Conservation (phyloP, 768 basidiomycete species). For the Epithele typhae region DNA sequence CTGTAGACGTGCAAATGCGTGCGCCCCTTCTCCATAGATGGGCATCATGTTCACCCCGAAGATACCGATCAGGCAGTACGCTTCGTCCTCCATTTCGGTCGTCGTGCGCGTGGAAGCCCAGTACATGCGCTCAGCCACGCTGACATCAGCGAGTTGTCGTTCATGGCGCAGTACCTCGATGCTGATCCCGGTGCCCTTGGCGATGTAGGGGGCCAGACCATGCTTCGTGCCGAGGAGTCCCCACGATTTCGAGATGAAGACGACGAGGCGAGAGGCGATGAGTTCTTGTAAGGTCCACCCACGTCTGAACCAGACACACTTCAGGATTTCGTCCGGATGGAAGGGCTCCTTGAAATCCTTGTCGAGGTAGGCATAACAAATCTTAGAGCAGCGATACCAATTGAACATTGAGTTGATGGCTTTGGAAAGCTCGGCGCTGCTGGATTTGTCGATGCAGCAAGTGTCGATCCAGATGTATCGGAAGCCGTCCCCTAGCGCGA, state of each 20-base stretch:
- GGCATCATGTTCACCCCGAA: background rate
- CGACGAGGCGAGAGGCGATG: background rate
- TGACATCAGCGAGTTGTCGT: background rate
- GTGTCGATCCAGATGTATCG: slow-evolving; percentile 3
- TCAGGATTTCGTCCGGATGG: background rate
- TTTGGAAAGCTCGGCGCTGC: slow-evolving; percentile 6
- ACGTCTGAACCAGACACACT: background rate
- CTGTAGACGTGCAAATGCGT: background rate
- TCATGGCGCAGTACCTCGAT: background rate
- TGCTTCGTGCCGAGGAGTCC: slow-evolving; percentile 1
- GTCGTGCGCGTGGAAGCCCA: background rate
- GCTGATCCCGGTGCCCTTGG: background rate
- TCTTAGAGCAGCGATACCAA: background rate
- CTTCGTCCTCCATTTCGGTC: background rate
- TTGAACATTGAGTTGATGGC: slow-evolving; percentile 4
- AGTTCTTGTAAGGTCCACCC: slow-evolving; percentile 2
- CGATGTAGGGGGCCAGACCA: background rate
- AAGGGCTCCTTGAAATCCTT: background rate
- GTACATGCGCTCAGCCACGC: slow-evolving; percentile 4
- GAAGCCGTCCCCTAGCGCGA: background rate
- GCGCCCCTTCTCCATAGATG: background rate
- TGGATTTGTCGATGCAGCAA: slow-evolving; percentile 8
- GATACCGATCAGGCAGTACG: slow-evolving; percentile 4
- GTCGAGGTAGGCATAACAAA: background rate
- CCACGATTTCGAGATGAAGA: slow-evolving; percentile 1